A percentile compares a stretch with the other conserved stretches of the same genome.
phyloP scores from a whole-genome alignment of 345 rosid species.

The Balakata baccata region DNA sequence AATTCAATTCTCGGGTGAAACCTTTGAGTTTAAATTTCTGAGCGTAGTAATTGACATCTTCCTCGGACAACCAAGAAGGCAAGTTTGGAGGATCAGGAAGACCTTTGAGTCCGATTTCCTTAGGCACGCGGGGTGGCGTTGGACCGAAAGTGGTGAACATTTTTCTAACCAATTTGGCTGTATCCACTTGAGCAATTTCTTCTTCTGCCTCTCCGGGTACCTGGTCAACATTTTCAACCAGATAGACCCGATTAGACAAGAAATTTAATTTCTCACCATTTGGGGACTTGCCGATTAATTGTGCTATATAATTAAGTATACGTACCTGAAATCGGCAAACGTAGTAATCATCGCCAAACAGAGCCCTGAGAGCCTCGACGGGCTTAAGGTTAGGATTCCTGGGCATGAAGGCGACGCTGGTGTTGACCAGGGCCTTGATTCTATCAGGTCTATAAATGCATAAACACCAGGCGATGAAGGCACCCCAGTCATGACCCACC shows the following conservation, averaged over 20 bases:
- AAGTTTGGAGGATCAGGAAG: constrained; percentile 9
- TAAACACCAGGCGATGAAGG: constrained; percentile 53
- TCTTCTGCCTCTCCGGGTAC: constrained; percentile 9
- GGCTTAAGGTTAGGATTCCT: constrained; percentile 51
- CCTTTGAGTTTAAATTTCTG: constrained; percentile 9
- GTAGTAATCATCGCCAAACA: constrained; percentile 67
- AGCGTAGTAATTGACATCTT: constrained; percentile 17
- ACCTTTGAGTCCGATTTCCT: constrained; percentile 10
- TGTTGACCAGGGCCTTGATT: constrained; percentile 60
- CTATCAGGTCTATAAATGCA: constrained; percentile 57
- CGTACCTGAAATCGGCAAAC: constrained; percentile 70
- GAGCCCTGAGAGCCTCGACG: constrained; percentile 38
- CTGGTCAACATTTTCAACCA: neutral
- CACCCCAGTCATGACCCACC: constrained; percentile 88
- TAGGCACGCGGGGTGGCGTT: neutral
- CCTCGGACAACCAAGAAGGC: constrained; percentile 16
- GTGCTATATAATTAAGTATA: neutral
- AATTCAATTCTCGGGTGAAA: constrained; percentile 21
- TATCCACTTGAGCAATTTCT: constrained; percentile 13
- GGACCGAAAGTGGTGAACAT: neutral
- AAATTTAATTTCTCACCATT: no score
- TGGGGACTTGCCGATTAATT: no score
- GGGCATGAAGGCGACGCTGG: constrained; percentile 45
- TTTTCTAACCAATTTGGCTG: neutral
- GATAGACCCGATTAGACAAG: no score